These are phyloP conservation scores for Ustilago tritici DNA, from an alignment of 1,284 basidiomycete genomes.

Conservation along the genomic window DNA sequence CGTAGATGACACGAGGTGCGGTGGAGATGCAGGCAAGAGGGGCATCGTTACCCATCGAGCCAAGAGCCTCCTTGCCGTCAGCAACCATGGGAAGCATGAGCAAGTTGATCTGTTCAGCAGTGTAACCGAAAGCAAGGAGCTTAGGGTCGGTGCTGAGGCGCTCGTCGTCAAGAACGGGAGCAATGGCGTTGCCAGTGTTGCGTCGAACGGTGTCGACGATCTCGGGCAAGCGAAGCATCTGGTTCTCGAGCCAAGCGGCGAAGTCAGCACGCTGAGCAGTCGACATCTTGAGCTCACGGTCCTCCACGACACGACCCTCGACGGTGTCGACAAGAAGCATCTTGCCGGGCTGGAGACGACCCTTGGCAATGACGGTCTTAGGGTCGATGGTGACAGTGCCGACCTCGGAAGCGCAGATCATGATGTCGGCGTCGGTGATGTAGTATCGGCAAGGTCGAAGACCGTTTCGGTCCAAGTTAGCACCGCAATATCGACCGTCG, in stretches of 20 bases:
- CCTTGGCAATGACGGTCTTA: slow-evolving; percentile 63
- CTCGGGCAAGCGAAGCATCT: slow-evolving; percentile 61
- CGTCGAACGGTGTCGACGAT: slow-evolving; percentile 59
- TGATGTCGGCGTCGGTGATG: slow-evolving; percentile 68
- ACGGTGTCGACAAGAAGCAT: slow-evolving; percentile 69
- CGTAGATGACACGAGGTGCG: slow-evolving; percentile 64
- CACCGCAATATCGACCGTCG: slow-evolving; percentile 69
- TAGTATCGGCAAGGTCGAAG: slow-evolving; percentile 68
- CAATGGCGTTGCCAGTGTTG: slow-evolving; percentile 45
- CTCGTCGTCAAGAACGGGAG: slow-evolving; percentile 58
- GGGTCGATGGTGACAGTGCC: slow-evolving; percentile 66
- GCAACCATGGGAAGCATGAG: slow-evolving; percentile 67
- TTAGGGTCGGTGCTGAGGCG: slow-evolving; percentile 64
- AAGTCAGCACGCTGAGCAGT: slow-evolving; percentile 67
- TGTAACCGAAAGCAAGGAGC: slow-evolving; percentile 67
- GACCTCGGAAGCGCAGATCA: slow-evolving; percentile 69
- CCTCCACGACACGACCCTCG: slow-evolving; percentile 67
- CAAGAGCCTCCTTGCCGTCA: slow-evolving; percentile 66
- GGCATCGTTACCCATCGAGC: slow-evolving; percentile 68
- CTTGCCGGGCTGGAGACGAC: slow-evolving; percentile 67
- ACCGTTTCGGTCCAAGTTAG: slow-evolving; percentile 69
- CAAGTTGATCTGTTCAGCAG: slow-evolving; percentile 64
- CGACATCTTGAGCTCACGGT: slow-evolving; percentile 66
- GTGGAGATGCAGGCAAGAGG: slow-evolving; percentile 65
- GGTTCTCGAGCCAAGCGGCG: slow-evolving; percentile 68